Evolutionary conservation across 2,329 filamentous ascomycete species (phyloP).

Genomic region (Tolypocladium ovalisporum): DNA sequence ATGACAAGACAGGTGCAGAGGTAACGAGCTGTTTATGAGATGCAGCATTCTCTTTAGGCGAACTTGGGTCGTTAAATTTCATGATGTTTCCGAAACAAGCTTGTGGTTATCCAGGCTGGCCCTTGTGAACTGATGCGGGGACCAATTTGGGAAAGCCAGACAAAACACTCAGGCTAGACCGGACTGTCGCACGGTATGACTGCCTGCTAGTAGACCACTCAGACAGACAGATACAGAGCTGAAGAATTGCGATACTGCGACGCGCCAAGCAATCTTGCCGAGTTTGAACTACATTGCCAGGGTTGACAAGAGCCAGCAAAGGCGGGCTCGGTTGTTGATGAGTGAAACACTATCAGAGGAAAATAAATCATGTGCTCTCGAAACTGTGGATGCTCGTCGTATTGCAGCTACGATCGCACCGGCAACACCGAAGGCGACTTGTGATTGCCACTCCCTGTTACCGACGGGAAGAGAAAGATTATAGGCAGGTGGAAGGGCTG

Average conservation of each 20-base stretch:
- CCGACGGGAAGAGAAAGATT: too few relatives aligned
- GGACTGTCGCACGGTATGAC: too few relatives aligned
- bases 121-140: neutral
- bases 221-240: neutral
- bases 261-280: neutral
- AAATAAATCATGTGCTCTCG: too few relatives aligned
- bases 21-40: slow-evolving; percentile 12
- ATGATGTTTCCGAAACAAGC: slow-evolving; percentile 3
- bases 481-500: too few relatives aligned
- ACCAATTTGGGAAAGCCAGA: neutral
- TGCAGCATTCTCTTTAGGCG: slow-evolving; percentile 24
- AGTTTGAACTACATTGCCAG: too few relatives aligned
- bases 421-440: neutral
- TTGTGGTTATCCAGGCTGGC: neutral
- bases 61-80: slow-evolving; percentile 22
- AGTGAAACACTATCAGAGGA: too few relatives aligned
- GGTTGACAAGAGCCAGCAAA: too few relatives aligned
- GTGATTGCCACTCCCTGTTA: neutral
- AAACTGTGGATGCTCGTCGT: too few relatives aligned
- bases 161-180: neutral
- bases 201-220: neutral
- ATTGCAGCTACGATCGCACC: neutral
- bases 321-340: too few relatives aligned
- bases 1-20: slow-evolving; percentile 3
- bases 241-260: neutral